These are phyloP conservation scores for Yamadazyma mexicana DNA, from an alignment of 1,139 yeast genomes.

Conservation along the genomic window DNA sequence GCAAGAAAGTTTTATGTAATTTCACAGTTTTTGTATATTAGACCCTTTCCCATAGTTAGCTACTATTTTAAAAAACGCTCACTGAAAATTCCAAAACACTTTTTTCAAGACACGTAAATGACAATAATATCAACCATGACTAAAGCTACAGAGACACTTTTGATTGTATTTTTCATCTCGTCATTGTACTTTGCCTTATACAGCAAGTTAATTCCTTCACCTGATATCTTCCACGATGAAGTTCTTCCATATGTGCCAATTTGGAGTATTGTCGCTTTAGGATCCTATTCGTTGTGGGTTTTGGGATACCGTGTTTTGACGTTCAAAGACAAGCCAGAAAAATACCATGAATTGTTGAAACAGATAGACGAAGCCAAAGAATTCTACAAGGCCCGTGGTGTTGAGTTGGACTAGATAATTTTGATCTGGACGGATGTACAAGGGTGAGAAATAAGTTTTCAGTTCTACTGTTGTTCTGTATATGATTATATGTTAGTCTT, in stretches of 20 bases:
- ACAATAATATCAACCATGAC: constrained; percentile 52
- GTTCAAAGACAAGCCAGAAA: constrained; percentile 72
- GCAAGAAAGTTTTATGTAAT: constrained; percentile 34
- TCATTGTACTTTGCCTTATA: constrained; percentile 57
- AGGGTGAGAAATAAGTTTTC: no score
- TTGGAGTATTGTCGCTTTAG: constrained; percentile 72
- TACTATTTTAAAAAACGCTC: not conserved
- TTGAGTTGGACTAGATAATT: constrained; percentile 42
- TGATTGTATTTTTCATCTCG: constrained; percentile 45
- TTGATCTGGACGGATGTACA: not conserved
- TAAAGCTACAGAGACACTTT: constrained; percentile 63
- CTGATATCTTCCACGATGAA: constrained; percentile 49
- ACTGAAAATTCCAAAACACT: not conserved
- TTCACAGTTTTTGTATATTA: no score
- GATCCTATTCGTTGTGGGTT: constrained; percentile 69
- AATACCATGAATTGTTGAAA: constrained; percentile 60
- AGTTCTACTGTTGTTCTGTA: no score
- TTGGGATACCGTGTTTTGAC: constrained; percentile 72
- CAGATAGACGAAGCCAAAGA: constrained; percentile 69
- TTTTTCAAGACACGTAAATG: constrained; percentile 5
- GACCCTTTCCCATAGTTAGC: no score
- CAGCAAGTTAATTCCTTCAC: constrained; percentile 56
- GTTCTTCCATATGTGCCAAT: constrained; percentile 68
- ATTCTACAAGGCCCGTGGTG: constrained; percentile 58
- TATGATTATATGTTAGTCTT: no score